These are phyloP conservation scores for Gymnopilus junonius DNA, from an alignment of 768 basidiomycete species.

Conservation along the genomic window DNA sequence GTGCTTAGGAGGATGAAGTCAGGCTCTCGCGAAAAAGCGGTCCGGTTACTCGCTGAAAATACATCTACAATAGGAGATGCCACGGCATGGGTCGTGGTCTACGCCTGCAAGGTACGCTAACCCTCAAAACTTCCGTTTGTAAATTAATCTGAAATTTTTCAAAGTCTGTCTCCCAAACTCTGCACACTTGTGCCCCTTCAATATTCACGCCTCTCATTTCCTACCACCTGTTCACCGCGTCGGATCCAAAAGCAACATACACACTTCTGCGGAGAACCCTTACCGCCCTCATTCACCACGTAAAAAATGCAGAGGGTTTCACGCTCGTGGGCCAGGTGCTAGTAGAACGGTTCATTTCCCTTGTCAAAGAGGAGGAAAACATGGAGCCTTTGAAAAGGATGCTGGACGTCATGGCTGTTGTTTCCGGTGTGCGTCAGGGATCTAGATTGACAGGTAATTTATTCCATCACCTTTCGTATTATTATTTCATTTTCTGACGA, in stretches of 20 bases:
- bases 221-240: constrained; percentile 49
- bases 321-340: constrained; percentile 57
- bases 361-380: constrained; percentile 21
- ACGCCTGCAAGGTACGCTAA: constrained; percentile 72
- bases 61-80: constrained; percentile 61
- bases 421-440: constrained; percentile 71
- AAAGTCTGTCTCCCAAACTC: constrained; percentile 80
- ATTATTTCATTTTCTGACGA: constrained; percentile 5
- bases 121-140: not conserved
- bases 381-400: constrained; percentile 52
- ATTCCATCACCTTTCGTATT: not conserved
- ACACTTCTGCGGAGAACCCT: constrained; percentile 71
- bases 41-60: constrained; percentile 56
- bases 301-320: constrained; percentile 71
- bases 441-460: constrained; percentile 65
- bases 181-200: constrained; percentile 76
- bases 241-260: constrained; percentile 45
- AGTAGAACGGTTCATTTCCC: constrained; percentile 39
- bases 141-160: constrained; percentile 9
- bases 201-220: constrained; percentile 63
- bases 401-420: constrained; percentile 59
- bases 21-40: constrained; percentile 56
- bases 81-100: constrained; percentile 75
- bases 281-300: constrained; percentile 85
- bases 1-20: constrained; percentile 74